Conservation (phyloP, 1,139 yeast genomes). For the Wickerhamomyces sp. region DNA sequence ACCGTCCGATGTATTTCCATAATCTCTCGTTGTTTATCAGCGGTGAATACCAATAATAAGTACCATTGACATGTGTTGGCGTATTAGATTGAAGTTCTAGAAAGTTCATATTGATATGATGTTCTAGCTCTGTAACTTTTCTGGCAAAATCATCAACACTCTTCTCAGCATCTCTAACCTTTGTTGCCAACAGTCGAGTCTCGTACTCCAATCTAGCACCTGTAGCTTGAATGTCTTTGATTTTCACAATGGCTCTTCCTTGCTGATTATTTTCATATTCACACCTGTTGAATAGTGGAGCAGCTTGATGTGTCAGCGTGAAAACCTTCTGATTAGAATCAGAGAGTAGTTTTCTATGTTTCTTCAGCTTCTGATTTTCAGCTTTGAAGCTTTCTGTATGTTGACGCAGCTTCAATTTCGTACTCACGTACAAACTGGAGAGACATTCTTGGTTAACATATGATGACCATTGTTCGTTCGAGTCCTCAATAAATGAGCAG, state of each 20-base stretch:
- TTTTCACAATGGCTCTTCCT: constrained; percentile 40
- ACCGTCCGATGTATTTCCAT: constrained; percentile 2
- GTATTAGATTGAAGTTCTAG: constrained; percentile 15
- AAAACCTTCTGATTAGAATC: constrained; percentile 16
- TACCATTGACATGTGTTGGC: constrained; percentile 32
- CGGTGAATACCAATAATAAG: not conserved
- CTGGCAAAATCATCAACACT: constrained; percentile 49
- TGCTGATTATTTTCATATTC: constrained; percentile 28
- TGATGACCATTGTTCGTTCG: constrained; percentile 28
- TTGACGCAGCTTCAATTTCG: constrained; percentile 27
- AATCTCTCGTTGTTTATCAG: constrained; percentile 4
- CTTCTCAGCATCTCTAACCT: constrained; percentile 80
- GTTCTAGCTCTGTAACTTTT: constrained; percentile 35
- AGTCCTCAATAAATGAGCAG: constrained; percentile 40
- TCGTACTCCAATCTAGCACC: constrained; percentile 81
- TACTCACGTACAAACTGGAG: constrained; percentile 26
- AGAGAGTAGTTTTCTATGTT: constrained; percentile 28
- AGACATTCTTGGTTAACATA: constrained; percentile 23
- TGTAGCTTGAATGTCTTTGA: constrained; percentile 61
- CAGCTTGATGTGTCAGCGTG: constrained; percentile 30
- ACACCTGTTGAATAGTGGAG: constrained; percentile 33
- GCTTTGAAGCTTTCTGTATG: constrained; percentile 11
- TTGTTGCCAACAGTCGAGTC: constrained; percentile 62
- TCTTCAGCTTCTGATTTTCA: constrained; percentile 26
- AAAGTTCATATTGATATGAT: constrained; percentile 11